phyloP scores from a whole-genome alignment of 2,329 filamentous ascomycete species.

The Curvularia verruculosa region DNA sequence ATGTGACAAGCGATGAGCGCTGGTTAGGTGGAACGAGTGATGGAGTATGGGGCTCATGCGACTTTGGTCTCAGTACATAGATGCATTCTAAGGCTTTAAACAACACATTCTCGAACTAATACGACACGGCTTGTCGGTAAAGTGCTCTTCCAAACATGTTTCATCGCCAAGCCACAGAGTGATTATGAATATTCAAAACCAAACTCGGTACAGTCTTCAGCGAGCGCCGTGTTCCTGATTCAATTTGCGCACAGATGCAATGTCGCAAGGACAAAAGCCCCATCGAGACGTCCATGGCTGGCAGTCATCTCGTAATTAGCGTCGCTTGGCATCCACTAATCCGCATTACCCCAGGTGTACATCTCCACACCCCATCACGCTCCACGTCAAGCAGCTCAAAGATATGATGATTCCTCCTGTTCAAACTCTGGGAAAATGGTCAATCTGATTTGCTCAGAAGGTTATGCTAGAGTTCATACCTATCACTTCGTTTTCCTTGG shows the following conservation, averaged over 20 bases:
- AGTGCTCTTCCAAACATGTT: background rate
- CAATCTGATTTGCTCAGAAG: accelerated
- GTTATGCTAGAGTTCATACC: too few species aligned
- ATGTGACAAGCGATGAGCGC: background rate
- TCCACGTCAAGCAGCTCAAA: background rate
- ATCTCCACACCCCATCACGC: constrained; percentile 13
- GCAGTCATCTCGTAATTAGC: constrained; percentile 2
- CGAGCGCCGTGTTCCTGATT: background rate
- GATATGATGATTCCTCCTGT: background rate
- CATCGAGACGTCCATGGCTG: background rate
- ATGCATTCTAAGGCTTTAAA: background rate
- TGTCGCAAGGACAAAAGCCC: background rate
- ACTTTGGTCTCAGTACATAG: background rate
- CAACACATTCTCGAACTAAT: background rate
- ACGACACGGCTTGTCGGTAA: background rate
- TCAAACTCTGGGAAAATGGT: background rate
- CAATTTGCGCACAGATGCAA: constrained; percentile 1
- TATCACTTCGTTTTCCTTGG: too few species aligned
- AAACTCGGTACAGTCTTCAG: background rate
- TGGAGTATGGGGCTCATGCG: background rate
- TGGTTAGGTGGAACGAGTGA: background rate
- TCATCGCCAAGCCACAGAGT: background rate
- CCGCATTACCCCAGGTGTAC: constrained; percentile 16
- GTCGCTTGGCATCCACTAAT: constrained; percentile 10
- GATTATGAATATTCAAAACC: background rate